Evolutionary conservation across 306 rosid genomes (phyloP), one percentile per base, ranked within the genome.

Genomic region (Sicyos baderoa): DNA sequence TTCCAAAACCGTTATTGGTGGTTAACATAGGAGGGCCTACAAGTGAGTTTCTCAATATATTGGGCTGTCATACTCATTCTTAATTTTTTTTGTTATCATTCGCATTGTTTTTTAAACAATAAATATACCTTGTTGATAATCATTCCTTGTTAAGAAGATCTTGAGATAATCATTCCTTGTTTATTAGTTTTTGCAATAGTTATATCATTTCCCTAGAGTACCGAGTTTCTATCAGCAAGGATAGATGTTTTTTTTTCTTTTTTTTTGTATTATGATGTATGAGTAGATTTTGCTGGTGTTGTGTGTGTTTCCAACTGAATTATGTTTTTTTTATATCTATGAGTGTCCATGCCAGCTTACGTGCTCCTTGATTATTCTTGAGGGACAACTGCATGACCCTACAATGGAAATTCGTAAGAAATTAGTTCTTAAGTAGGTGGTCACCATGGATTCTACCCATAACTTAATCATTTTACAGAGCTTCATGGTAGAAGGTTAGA

Each of bases 11-110:
- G 60, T 76, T 92, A 77, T 95, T 92, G 5, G 93, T 87, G 50
- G 91, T 89, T 71, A 86, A 89, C 79, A 69, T 89, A 47, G 96
- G 97, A 76, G 87, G 93, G 59, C 95, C 98, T 54, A 80, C 95
- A 75, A 40, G 96, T 92, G 83, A 84, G 54, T 80, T 67, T 72
- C 56, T 55, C 53, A 32, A 22, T 65, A n/a, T 48, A 29, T 60
- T 65, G 52, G 32, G 54, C 13, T 4, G 11, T 65, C 54, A 45
- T 21, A 19, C 37, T 44, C 27, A 14, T 1, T 6, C 7, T 64
- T 14, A 21, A 47, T 66, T 21, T 42, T 45, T 45, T 45, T 0
- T 4, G 1, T 21, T 47, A 14, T 44, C 21, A 3, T 66, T 7
- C 14, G 29, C 6, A 18, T 63, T 10, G 15, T 63, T 63, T 62